Evolutionary conservation across 768 basidiomycete species (phyloP), one percentile per base, ranked within the genome.

Genomic region (Calvatia gigantea): DNA sequence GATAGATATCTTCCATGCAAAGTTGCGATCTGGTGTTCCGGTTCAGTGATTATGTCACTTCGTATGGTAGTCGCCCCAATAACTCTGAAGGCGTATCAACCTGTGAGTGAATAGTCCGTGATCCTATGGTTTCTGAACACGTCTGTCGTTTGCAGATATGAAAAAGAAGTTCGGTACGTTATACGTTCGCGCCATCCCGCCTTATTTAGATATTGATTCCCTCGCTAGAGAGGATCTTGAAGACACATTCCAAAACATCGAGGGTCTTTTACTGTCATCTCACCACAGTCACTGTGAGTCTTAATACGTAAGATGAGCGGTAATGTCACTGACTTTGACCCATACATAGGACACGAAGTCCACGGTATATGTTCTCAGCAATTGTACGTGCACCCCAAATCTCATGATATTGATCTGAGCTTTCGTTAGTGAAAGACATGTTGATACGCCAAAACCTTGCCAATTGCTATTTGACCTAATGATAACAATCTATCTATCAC

Each of bases 1-100:
- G 67, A 85, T 85, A 56, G 89, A 91, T 62, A 86, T 91, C 56
- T 70, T 91, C 51, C 80, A 80, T 57, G 62, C 74, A 45, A 91
- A 91, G 63, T 78, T 91, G 9, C 69, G 73, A 19, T 75, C 85
- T 1, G 89, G 89, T 27, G 77, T 87, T n/a, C 54, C 76, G 77
- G 58, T 70, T 91, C 28, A 69, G 75, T 32, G 84, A 86, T 65
- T 87, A 86, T 61, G 87, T 91, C 29, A 79, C 85, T 47, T 87
- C 85, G 43, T 91, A 86, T 63, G 82, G 80, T 6, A 80, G 85
- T 55, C 77, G 87, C 43, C 72, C 81, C n/a, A 91, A 91, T 51
- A 85, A 89, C 61, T 70, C 85, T 35, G 87, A 88, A 12, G 82
- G 75, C n/a, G 80, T 80, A 0, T 80, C 85, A 21, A 78, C 76